phyloP scores from a whole-genome alignment of 495 filamentous ascomycete species.

The Penicillium fimorum region DNA sequence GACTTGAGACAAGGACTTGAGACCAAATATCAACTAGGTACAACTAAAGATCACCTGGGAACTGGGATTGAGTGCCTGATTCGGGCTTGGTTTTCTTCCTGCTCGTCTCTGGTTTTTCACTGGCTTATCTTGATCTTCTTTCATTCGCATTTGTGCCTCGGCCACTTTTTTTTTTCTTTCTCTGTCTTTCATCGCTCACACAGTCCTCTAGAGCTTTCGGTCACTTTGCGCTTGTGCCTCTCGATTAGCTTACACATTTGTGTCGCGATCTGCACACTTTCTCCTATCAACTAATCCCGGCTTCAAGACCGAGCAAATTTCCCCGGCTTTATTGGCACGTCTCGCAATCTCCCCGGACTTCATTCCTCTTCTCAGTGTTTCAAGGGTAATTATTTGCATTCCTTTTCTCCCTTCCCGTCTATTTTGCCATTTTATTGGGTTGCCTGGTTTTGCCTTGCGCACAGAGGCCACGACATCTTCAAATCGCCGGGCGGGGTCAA shows the following conservation, averaged over 20 bases:
- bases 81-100: slow-evolving; percentile 3
- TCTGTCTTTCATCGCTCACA: slow-evolving; percentile 6
- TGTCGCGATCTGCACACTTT: slow-evolving; percentile 15
- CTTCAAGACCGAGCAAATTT: slow-evolving; percentile 6
- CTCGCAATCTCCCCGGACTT: not conserved
- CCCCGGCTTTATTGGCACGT: slow-evolving; percentile 4
- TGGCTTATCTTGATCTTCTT: not conserved
- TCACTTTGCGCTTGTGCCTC: slow-evolving; percentile 5
- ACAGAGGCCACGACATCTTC: slow-evolving; percentile 10
- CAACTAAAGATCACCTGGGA: not conserved
- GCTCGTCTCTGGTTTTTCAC: not conserved
- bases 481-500: slow-evolving; percentile 11
- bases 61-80: slow-evolving; percentile 7
- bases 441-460: slow-evolving; percentile 12
- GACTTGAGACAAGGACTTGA: not conserved
- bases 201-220: slow-evolving; percentile 1
- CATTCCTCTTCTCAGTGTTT: slow-evolving; percentile 3
- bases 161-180: not conserved
- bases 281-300: slow-evolving; percentile 22
- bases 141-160: not conserved
- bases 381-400: slow-evolving; percentile 8
- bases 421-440: not conserved
- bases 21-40: not conserved
- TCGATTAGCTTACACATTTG: slow-evolving; percentile 4
- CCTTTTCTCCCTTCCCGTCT: not conserved